Evolutionary conservation across 2,329 filamentous ascomycete species (phyloP), one percentile per base, ranked within the genome.

Genomic region (Venturia effusa): DNA sequence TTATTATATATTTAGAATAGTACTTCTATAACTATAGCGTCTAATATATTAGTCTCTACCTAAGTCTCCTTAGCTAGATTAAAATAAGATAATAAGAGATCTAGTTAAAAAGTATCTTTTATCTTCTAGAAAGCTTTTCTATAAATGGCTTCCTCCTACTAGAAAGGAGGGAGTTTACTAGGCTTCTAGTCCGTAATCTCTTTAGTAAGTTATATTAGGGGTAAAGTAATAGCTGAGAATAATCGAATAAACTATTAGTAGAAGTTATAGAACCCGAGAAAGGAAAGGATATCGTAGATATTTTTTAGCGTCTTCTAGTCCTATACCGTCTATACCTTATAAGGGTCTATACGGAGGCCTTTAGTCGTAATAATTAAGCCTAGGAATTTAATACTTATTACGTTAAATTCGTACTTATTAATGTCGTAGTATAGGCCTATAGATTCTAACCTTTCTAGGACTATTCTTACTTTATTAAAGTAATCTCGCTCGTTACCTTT

Each of bases 221-320:
- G 55, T 2, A 66, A 67, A 45, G 27, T 55, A 1, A 62, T 64
- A 7, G 72, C 66, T 1, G 48, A 43, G 7, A 61, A 67, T 45
- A 67, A 71, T 1, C 64, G 11, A n/a, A 73, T 69, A 59, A 73
- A 73, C n/a, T n/a, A n/a, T n/a, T n/a, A n/a, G n/a, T n/a, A n/a
- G n/a, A n/a, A n/a, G n/a, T n/a, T n/a, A n/a, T n/a, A n/a, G n/a
- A n/a, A n/a, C n/a, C n/a, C n/a, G n/a, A n/a, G n/a, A n/a, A n/a
- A n/a, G n/a, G n/a, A n/a, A n/a, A n/a, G n/a, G n/a, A n/a, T n/a
- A n/a, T n/a, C n/a, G n/a, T n/a, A n/a, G n/a, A n/a, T n/a, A n/a
- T n/a, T n/a, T n/a, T n/a, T n/a, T n/a, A n/a, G n/a, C n/a, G n/a
- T n/a, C n/a, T n/a, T n/a, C n/a, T 65, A 74, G 7, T 69, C 41